These are phyloP conservation scores for Paratinospora sagittata DNA, from an alignment of 164 flowering plant species.

Conservation along the genomic window DNA sequence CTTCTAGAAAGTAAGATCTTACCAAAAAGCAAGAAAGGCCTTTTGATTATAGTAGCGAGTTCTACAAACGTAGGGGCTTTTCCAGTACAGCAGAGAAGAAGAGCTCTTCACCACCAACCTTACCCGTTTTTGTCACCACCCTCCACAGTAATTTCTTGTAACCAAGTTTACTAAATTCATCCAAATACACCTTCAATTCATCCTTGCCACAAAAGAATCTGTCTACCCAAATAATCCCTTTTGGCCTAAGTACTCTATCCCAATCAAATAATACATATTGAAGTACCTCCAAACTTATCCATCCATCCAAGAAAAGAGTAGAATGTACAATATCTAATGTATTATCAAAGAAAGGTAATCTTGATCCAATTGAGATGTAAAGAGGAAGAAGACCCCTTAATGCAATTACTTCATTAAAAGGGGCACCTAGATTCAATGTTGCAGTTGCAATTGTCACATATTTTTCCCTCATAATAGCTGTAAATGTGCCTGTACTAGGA, in stretches of 20 bases:
- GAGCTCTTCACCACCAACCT: slow-evolving; percentile 27
- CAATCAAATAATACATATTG: slow-evolving; percentile 22
- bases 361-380: slow-evolving; percentile 29
- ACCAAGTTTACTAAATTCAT: slow-evolving; percentile 22
- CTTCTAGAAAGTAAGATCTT: no score
- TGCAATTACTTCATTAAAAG: slow-evolving; percentile 38
- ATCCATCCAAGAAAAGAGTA: slow-evolving; percentile 34
- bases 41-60: slow-evolving; percentile 10
- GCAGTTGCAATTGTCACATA: slow-evolving; percentile 36
- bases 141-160: slow-evolving; percentile 31
- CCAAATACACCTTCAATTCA: slow-evolving; percentile 25
- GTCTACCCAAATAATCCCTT: slow-evolving; percentile 36
- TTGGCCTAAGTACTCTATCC: slow-evolving; percentile 30
- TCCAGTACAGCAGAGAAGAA: slow-evolving; percentile 36
- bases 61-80: slow-evolving; percentile 26
- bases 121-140: slow-evolving; percentile 30
- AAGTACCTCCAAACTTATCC: slow-evolving; percentile 29
- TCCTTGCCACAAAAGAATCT: slow-evolving; percentile 30
- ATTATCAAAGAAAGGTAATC: slow-evolving; percentile 39
- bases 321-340: slow-evolving; percentile 40
- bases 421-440: slow-evolving; percentile 38
- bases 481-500: slow-evolving; percentile 38
- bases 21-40: no score
- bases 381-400: slow-evolving; percentile 38
- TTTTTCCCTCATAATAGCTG: slow-evolving; percentile 37